Conservation (phyloP, 306 rosid genomes). For the Pachyrhizus erosus region DNA sequence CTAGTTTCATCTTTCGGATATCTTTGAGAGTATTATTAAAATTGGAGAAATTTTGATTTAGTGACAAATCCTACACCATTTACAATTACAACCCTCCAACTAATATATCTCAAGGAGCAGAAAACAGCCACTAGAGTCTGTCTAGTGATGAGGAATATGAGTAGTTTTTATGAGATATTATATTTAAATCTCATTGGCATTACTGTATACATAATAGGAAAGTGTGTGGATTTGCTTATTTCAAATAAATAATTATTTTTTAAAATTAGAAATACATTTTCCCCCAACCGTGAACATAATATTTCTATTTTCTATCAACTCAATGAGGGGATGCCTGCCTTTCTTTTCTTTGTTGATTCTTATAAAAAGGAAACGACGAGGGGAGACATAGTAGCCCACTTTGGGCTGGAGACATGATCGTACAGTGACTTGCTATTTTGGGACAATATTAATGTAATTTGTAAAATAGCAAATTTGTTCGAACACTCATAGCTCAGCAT, state of each 20-base stretch:
- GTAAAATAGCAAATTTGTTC: conserved; percentile 20
- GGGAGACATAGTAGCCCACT: conserved; percentile 3
- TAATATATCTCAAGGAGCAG: no score
- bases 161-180: no score
- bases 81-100: no score
- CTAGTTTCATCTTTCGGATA: background rate
- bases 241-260: no score
- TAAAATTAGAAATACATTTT: background rate
- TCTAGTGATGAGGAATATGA: no score
- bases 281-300: background rate
- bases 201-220: no score
- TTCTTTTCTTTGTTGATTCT: background rate
- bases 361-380: background rate
- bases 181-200: no score
- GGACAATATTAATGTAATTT: background rate
- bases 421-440: background rate
- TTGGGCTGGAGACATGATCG: conserved; percentile 8
- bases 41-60: no score
- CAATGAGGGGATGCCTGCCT: no score
- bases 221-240: background rate
- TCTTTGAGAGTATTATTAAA: background rate
- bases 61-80: background rate
- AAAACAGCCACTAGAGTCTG: no score
- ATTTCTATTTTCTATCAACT: background rate
- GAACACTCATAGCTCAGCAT: conserved; percentile 20